Base-by-base conservation (phyloP, 495 filamentous ascomycete species). In the Hypoxylon cercidicola region DNA sequence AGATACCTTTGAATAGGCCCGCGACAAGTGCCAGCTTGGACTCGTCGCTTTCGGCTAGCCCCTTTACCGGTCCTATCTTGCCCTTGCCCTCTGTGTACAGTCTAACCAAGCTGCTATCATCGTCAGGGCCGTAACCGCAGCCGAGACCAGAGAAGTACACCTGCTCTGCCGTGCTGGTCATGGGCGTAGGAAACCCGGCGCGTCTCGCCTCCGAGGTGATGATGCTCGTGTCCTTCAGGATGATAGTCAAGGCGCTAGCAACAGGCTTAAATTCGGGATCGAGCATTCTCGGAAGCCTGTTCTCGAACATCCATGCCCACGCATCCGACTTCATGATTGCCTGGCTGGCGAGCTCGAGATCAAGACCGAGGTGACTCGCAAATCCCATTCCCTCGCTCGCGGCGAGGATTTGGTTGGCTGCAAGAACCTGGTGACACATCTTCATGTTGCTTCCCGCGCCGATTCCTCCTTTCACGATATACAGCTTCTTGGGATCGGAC, bases 361-460 rank as follows among this genome's bases (percentile, higher is more conserved):
- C 84, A 53, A 93, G 74, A 0, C 90, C 89, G 35, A 91, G 75
- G 12, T 82, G 80, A 37, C 84, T 87, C 9, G 89, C 90, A 46
- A 93, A 85, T 0, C 89, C 91, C 84, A 90, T 84, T 1, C 84
- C 87, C 74, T 95, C 91, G 66, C 87, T 88, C 11, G 86, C 82
- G 8, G 88, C 84, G 1, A 89, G 80, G 65, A 95, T 93, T 60
- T 93, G 87, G 55, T 89, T 88, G 0, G 87, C 90, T 0, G 90
- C 91, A 10, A 93, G 81, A 15, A 95, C 87, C 73, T 95, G 91
- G 74, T 93, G 91, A 49, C 90, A 86, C 85, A 93, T 91, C 76
- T 95, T 95, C 83, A 93, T 90, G 70, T 93, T 93, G 64, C 88
- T 91, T n/a, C 91, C 90, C 0, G 86, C 86, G 4, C 90, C 90